Conservation (phyloP, 495 filamentous ascomycete genomes). For the Baudoinia panamericana region DNA sequence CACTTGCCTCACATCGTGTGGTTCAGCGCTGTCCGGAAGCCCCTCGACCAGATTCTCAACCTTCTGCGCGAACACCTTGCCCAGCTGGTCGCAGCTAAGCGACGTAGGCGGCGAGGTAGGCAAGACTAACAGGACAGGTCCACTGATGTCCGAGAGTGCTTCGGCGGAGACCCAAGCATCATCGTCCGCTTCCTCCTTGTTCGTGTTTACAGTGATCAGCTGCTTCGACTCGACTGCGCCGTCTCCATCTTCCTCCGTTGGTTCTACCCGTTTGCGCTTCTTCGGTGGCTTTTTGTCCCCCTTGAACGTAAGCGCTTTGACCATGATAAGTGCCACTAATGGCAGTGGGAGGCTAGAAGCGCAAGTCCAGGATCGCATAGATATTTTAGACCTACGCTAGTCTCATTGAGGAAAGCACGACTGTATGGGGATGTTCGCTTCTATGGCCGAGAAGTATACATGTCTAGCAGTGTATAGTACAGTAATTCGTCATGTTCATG, state of each 20-base stretch:
- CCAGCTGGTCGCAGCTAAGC: constrained; percentile 70
- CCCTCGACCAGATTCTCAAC: constrained; percentile 75
- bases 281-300: constrained; percentile 81
- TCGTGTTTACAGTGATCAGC: constrained; percentile 29
- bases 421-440: too few relatives aligned
- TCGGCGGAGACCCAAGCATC: constrained; percentile 90
- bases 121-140: constrained; percentile 69
- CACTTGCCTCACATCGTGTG: constrained; percentile 87
- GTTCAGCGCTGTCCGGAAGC: constrained; percentile 69
- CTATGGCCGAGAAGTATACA: too few relatives aligned
- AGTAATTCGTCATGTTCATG: too few relatives aligned
- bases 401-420: too few relatives aligned
- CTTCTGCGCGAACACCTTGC: constrained; percentile 64
- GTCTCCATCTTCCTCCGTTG: constrained; percentile 28
- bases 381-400: too few relatives aligned
- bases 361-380: too few relatives aligned
- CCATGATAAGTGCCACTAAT: too few relatives aligned
- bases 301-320: constrained; percentile 86
- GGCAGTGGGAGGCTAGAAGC: too few relatives aligned
- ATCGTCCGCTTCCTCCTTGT: constrained; percentile 37
- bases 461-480: too few relatives aligned
- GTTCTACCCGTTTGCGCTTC: constrained; percentile 62
- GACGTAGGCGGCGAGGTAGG: constrained; percentile 54
- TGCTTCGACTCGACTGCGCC: constrained; percentile 31
- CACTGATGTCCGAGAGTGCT: constrained; percentile 56